Percentiles rank a stretch among this genome's conserved stretches.
These are phyloP conservation scores for Solanum medicagineum DNA, from an alignment of 257 asterid species.

Conservation along the genomic window DNA sequence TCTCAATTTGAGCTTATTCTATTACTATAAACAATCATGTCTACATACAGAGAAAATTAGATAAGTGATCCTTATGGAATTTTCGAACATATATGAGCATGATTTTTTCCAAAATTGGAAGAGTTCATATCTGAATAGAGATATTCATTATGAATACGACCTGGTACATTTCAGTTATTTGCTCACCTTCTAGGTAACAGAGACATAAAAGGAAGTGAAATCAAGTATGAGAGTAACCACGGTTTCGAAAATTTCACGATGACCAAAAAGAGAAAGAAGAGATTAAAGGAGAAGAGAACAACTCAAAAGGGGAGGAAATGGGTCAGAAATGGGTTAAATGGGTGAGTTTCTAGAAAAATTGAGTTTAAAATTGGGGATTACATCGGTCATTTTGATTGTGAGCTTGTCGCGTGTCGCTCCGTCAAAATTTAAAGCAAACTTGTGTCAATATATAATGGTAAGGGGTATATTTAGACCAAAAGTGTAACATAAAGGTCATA, in stretches of 20 bases:
- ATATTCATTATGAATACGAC: neutral
- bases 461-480: neutral
- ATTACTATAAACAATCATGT: neutral
- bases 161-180: neutral
- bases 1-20: neutral
- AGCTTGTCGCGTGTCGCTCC: neutral
- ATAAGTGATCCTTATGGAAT: neutral
- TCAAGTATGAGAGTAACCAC: neutral
- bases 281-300: too few species aligned
- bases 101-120: neutral
- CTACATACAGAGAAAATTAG: neutral
- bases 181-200: neutral
- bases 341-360: neutral
- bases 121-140: neutral
- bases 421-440: neutral
- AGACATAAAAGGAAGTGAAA: neutral
- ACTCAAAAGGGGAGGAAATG: neutral
- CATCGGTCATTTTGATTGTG: neutral
- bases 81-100: neutral
- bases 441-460: neutral
- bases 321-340: neutral
- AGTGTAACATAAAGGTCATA: neutral
- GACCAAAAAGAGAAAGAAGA: too few species aligned
- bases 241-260: neutral
- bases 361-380: neutral